Base-by-base conservation (phyloP, 2,329 filamentous ascomycete genomes). In the Venturia aucupariae region DNA sequence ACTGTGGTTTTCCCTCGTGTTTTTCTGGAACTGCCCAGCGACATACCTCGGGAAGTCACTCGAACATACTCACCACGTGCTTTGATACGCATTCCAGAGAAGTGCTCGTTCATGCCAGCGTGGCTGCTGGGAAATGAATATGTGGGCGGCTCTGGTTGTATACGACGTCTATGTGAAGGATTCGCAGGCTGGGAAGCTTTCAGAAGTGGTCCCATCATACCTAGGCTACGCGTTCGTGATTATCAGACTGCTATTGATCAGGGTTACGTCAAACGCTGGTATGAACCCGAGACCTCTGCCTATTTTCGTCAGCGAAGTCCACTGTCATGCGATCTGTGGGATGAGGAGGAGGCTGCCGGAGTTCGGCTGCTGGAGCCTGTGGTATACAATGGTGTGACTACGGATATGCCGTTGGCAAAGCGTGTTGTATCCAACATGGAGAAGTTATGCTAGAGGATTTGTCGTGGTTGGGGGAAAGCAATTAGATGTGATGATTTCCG, bases 131-230 rank as follows among this genome's bases (percentile, higher is more conserved):
- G 44, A 2, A 62, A 62, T 11, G 60, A 62, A 19, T 62, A 51
- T 38, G 42, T 51, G 10, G 60, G 60, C 19, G 44, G 44, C 15
- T 62, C 60, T 1, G 60, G 41, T 51, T 7, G 4, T 7, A 62
- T 62, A 15, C n/a, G 60, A 30, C 42, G 42, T 51, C 44, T 62
- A 4, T 32, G 27, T 35, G 60, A 62, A 51, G 60, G 60, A 32
- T 10, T 39, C 15, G 60, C 42, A 46, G 60, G 60, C 30, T 62
- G 60, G 42, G 60, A 46, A 42, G 39, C n/a, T 32, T 62, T 62
- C n/a, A 32, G 39, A 15, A 39, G 41, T 24, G 60, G 60, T 7
- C 60, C 60, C 10, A 24, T 42, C 24, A 46, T 62, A 24, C 60
- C 60, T 2, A 44, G 60, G 8, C 41, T 62, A 13, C 39, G 60